phyloP scores from a whole-genome alignment of 2,329 filamentous ascomycete genomes.

The Huntiella omanensis region DNA sequence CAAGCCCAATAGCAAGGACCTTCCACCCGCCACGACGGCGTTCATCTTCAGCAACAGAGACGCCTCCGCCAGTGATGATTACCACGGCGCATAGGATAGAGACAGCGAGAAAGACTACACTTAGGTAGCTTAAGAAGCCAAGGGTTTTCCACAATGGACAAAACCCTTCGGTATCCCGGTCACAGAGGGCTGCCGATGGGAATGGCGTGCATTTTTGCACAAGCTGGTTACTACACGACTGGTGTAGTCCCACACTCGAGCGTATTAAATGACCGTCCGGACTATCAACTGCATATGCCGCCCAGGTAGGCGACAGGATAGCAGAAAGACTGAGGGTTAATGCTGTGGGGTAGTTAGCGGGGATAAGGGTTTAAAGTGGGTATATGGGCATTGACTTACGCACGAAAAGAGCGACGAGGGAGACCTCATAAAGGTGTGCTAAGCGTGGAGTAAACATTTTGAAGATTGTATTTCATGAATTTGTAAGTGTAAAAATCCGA shows the following conservation, averaged over 20 bases:
- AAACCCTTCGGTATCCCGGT: conserved; percentile 36
- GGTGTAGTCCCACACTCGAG: conserved; percentile 60
- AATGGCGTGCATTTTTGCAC: conserved; percentile 31
- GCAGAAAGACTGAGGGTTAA: conserved; percentile 52
- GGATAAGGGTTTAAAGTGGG: not conserved
- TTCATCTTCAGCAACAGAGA: conserved; percentile 50
- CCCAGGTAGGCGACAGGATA: conserved; percentile 53
- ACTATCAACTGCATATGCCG: conserved; percentile 40
- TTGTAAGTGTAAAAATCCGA: too few relatives aligned
- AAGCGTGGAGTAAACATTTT: not conserved
- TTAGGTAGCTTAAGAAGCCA: conserved; percentile 73
- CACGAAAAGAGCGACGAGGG: conserved; percentile 3
- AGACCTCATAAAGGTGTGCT: not conserved
- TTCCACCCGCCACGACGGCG: conserved; percentile 45
- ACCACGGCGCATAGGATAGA: conserved; percentile 34
- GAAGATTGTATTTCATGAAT: too few relatives aligned
- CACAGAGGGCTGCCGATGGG: conserved; percentile 49
- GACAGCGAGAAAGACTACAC: conserved; percentile 67
- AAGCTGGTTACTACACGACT: conserved; percentile 53
- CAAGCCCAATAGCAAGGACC: conserved; percentile 46
- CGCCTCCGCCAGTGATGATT: conserved; percentile 60
- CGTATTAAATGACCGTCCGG: conserved; percentile 27
- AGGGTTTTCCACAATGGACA: conserved; percentile 83
- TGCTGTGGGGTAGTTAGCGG: conserved; percentile 25
- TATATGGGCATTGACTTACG: not conserved